Evolutionary conservation across 257 asterid genomes (phyloP).

Genomic region (Lycium barbarum): DNA sequence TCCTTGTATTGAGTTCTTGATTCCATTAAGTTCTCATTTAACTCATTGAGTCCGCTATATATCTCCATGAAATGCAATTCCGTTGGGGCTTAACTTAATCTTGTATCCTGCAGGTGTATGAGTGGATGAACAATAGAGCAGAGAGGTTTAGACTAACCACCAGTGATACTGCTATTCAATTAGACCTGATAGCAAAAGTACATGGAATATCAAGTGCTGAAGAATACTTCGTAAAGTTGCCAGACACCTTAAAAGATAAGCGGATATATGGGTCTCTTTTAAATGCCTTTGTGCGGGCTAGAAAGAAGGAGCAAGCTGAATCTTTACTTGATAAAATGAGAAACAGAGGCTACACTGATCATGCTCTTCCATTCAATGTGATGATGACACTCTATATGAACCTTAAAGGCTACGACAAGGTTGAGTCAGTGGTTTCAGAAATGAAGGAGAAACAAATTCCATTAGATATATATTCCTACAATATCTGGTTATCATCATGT

Average conservation of each 20-base stretch:
- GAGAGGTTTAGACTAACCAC: conserved; percentile 70
- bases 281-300: conserved; percentile 73
- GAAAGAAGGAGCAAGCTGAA: conserved; percentile 79
- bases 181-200: conserved; percentile 84
- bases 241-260: conserved; percentile 76
- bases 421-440: conserved; percentile 65
- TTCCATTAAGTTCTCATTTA: neutral
- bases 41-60: neutral
- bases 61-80: conserved; percentile 22
- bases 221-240: conserved; percentile 65
- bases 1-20: neutral
- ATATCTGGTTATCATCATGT: conserved; percentile 79
- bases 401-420: conserved; percentile 59
- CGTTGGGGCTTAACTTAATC: conserved; percentile 9
- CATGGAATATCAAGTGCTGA: conserved; percentile 83
- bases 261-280: conserved; percentile 83
- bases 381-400: conserved; percentile 89
- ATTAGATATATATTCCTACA: conserved; percentile 71
- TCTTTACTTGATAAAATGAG: conserved; percentile 65
- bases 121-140: conserved; percentile 85
- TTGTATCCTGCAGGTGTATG: conserved; percentile 65
- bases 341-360: conserved; percentile 60
- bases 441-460: conserved; percentile 65
- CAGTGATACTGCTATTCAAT: conserved; percentile 88
- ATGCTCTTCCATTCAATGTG: conserved; percentile 79